phyloP scores from a whole-genome alignment of 2,329 filamentous ascomycete genomes.

The Sporothrix mexicana region DNA sequence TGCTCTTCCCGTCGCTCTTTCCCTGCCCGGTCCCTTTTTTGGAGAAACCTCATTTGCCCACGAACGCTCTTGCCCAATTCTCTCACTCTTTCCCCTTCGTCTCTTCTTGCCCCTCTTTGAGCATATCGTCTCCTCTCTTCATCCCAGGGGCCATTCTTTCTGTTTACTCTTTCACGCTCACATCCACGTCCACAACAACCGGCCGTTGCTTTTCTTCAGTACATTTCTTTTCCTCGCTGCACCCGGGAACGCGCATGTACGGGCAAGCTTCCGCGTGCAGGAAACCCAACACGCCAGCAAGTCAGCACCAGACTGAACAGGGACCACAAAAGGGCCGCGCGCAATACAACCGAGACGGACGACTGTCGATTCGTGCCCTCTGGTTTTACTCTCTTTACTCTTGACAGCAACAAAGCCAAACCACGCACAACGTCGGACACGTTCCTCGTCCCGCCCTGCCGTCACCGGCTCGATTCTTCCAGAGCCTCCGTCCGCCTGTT shows the following conservation, averaged over 20 bases:
- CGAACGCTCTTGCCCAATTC: neutral
- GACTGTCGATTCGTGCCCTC: neutral
- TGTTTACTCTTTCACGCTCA: neutral
- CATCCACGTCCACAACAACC: neutral
- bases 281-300: too few relatives aligned
- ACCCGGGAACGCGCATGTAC: neutral
- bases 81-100: neutral
- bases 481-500: neutral
- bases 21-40: slow-evolving; percentile 6
- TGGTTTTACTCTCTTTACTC: neutral
- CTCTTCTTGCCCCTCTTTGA: neutral
- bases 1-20: neutral
- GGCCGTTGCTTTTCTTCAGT: neutral
- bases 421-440: neutral
- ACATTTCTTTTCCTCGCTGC: neutral
- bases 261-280: neutral
- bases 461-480: slow-evolving; percentile 19
- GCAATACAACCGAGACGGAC: neutral
- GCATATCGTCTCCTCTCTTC: neutral
- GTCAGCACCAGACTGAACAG: neutral
- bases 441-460: neutral
- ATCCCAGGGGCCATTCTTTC: neutral
- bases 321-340: neutral
- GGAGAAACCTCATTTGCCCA: neutral
- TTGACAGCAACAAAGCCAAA: neutral